Percentiles rank a stretch among this genome's conserved stretches.
These are phyloP conservation scores for Mycena chlorophos DNA, from an alignment of 768 basidiomycete genomes.

Conservation along the genomic window DNA sequence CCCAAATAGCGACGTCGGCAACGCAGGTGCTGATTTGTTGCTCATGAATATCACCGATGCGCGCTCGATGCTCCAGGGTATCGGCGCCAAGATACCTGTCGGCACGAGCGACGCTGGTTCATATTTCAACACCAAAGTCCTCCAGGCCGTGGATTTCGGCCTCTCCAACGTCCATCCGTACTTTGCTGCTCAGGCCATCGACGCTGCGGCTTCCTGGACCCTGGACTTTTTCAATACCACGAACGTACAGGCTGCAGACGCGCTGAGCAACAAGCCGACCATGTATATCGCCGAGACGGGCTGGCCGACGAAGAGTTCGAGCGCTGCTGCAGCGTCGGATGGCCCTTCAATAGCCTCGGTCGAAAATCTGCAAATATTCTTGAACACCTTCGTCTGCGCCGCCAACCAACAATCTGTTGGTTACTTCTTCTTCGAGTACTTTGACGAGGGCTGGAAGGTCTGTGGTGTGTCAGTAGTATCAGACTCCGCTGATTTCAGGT, in stretches of 20 bases:
- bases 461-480: conserved; percentile 13
- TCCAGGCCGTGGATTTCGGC: conserved; percentile 66
- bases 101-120: conserved; percentile 88
- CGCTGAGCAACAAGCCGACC: conserved; percentile 65
- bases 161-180: conserved; percentile 92
- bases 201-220: conserved; percentile 80
- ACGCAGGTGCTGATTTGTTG: conserved; percentile 60
- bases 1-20: conserved; percentile 61
- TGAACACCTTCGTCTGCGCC: conserved; percentile 85
- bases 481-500: conserved; percentile 75
- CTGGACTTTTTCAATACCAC: conserved; percentile 68
- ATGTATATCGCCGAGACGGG: conserved; percentile 97
- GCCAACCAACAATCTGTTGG: conserved; percentile 78
- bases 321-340: conserved; percentile 57
- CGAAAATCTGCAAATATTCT: conserved; percentile 69
- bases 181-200: conserved; percentile 80
- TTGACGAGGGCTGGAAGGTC: background rate
- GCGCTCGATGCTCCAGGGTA: conserved; percentile 47
- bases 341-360: conserved; percentile 67
- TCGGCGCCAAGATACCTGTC: conserved; percentile 66
- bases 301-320: conserved; percentile 67
- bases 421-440: conserved; percentile 75
- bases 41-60: conserved; percentile 71
- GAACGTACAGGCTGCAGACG: conserved; percentile 56
- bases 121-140: conserved; percentile 74